A percentile compares a stretch with the other conserved stretches of the same genome.
Evolutionary conservation across 345 rosid species (phyloP).

Genomic region (Citrus reticulata): DNA sequence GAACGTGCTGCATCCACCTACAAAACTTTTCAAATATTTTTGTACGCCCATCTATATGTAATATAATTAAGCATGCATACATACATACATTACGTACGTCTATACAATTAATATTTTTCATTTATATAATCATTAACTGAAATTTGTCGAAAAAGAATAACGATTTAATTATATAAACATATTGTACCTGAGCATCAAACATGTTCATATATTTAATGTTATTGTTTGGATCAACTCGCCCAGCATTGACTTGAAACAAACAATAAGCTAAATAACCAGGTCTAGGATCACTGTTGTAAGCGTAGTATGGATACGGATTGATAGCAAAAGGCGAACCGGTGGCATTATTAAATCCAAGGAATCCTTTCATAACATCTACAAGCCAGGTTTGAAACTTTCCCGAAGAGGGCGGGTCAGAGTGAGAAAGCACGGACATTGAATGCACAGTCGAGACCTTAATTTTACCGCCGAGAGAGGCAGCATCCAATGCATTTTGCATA

Average conservation of each 20-base stretch:
- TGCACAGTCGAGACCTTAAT: conserved; percentile 84
- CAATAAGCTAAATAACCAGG: conserved; percentile 78
- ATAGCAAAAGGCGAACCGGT: conserved; percentile 77
- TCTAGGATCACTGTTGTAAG: conserved; percentile 67
- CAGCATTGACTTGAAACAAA: conserved; percentile 76
- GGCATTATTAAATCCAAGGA: conserved; percentile 56
- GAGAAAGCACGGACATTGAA: conserved; percentile 58
- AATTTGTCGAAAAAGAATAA: no score
- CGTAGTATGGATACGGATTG: conserved; percentile 88
- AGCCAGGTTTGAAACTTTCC: conserved; percentile 51
- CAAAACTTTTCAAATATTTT: no score
- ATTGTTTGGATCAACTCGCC: conserved; percentile 61
- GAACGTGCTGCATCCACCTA: conserved; percentile 71
- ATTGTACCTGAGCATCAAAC: conserved; percentile 77
- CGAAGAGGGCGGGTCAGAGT: conserved; percentile 77
- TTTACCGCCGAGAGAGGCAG: conserved; percentile 54
- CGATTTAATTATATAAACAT: no score
- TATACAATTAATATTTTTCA: no score
- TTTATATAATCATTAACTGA: no score
- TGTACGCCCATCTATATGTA: no score
- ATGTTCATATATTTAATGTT: conserved; percentile 86
- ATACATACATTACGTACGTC: no score
- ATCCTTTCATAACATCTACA: conserved; percentile 56
- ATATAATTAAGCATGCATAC: no score
- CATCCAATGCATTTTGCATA: conserved; percentile 65